Evolutionary conservation across 371 early-diverging fungal species (phyloP), one percentile per base, ranked within the genome.

Genomic region (Capillidium heterosporum): DNA sequence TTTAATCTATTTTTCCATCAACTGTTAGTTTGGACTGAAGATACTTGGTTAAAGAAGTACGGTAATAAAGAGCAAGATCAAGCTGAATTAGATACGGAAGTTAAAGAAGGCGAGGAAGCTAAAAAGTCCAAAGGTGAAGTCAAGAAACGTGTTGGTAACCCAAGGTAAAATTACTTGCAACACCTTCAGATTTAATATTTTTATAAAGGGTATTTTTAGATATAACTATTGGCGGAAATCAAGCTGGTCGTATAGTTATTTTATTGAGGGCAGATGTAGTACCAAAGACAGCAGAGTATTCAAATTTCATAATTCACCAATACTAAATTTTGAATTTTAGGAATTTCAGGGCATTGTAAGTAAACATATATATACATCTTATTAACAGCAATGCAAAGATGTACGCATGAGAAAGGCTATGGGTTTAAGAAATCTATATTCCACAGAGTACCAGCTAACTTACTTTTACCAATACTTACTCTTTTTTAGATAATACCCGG

Each of bases 201-300:
- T 31, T 28, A 11, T 24, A 17, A 19, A 53, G 53, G 21, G 68
- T 69, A 28, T 87, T 68, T 66, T 86, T 87, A 65, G 88, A 91
- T 66, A 80, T 94, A 47, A 69, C 76, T 56, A 79, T 85, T 54
- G 89, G 85, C 59, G 81, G 75, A 54, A 67, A 79, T 56, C 65
- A 71, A 24, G 74, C 76, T 55, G 95, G 91, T 27, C 83, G 85
- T 57, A 77, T 94, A 56, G 84, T 88, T 8, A 82, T 94, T 66
- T 86, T 88, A 63, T 68, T 94, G 65, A 84, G 84, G 71, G 70
- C 76, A 19, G 92, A 99, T 70, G 85, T 87, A 40, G 88, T 85
- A 1, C 99, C 99, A 15, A 78, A 74, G 56, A 99, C 99, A 2
- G 94, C 86, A 8, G 97, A 98, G 53, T 32, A 23, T 31, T 32